A percentile compares a stretch with the other conserved stretches of the same genome.
Conservation (phyloP, 805 yeast species). For the Cyberlindnera samutprakarnensis region DNA sequence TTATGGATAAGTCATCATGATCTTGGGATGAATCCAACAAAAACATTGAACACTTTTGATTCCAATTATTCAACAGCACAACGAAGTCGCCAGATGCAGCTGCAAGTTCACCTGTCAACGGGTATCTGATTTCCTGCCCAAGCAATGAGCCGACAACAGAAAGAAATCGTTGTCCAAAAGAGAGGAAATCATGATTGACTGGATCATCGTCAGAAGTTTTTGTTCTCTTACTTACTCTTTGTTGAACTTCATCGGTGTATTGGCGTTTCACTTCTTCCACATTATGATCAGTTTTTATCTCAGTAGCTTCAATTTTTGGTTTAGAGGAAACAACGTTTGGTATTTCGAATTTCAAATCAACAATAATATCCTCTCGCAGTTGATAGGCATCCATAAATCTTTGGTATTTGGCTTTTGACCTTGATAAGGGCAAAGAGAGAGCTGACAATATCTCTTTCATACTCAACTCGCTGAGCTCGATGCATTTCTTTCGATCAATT, state of each 20-base stretch:
- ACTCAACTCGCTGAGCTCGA: slow-evolving; percentile 15
- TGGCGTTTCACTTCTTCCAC: slow-evolving; percentile 11
- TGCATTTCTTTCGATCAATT: slow-evolving; percentile 6
- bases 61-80: slow-evolving; percentile 14
- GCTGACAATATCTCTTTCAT: slow-evolving; percentile 24
- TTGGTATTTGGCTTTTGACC: slow-evolving; percentile 22
- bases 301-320: background rate
- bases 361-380: slow-evolving; percentile 41
- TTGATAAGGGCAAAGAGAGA: slow-evolving; percentile 27
- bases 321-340: background rate
- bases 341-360: slow-evolving; percentile 25
- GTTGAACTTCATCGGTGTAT: slow-evolving; percentile 19
- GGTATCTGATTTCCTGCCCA: background rate
- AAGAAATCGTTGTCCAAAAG: slow-evolving; percentile 6
- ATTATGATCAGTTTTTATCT: background rate
- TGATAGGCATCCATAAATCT: slow-evolving; percentile 45
- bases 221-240: slow-evolving; percentile 34
- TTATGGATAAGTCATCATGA: slow-evolving; percentile 17
- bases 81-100: slow-evolving; percentile 9
- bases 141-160: slow-evolving; percentile 5
- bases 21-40: slow-evolving; percentile 10
- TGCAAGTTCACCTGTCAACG: background rate
- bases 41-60: slow-evolving; percentile 21
- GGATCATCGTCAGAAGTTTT: slow-evolving; percentile 24
- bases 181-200: background rate